Evolutionary conservation across 2,329 filamentous ascomycete genomes (phyloP), one percentile per base, ranked within the genome.

Genomic region (Cercospora zeina): DNA sequence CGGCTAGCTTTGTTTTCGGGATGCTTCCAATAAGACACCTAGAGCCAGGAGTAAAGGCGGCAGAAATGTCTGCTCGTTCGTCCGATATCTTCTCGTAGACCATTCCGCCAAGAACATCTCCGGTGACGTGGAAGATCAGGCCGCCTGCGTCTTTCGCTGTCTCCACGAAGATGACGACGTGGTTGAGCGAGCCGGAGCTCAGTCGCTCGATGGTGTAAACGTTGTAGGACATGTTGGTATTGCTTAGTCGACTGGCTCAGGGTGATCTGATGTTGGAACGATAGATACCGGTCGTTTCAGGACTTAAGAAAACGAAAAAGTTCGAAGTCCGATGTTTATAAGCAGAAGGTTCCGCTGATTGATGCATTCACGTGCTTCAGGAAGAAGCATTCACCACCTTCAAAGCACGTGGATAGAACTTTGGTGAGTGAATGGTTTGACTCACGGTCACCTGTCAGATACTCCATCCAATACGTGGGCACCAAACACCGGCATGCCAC

Each of bases 181-280:
- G 42, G 10, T 47, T 47, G 19, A 24, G 19, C 1, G 42, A 2
- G 42, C 42, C 1, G 0, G 11, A 2, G 2, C 19, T 19, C 19
- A 47, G 42, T 8, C 42, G 42, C 19, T 47, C 42, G 42, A 47
- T 47, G 11, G 42, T 47, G 42, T 47, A 47, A 13, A 47, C 42
- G 19, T 47, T 47, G 42, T 24, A 47, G 11, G 42, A 47, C 42
- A 47, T 47, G 4, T 27, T 47, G 42, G 2, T 47, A 1, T 27
- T 14, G 19, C 21, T 14, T 3, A 34, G 9, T 34, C 9, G 21
- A 19, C 9, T 14, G 31, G 31, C 24, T 21, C 2, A 47, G 42
- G 10, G 11, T 21, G 7, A 19, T 19, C 4, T 45, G 39, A 13
- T 19, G 39, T 45, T 24, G 9, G 10, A 45, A 45, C n/a, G n/a